Base-by-base conservation (phyloP, 78 protist species). In the Mantamonas sphyraenae region DNA sequence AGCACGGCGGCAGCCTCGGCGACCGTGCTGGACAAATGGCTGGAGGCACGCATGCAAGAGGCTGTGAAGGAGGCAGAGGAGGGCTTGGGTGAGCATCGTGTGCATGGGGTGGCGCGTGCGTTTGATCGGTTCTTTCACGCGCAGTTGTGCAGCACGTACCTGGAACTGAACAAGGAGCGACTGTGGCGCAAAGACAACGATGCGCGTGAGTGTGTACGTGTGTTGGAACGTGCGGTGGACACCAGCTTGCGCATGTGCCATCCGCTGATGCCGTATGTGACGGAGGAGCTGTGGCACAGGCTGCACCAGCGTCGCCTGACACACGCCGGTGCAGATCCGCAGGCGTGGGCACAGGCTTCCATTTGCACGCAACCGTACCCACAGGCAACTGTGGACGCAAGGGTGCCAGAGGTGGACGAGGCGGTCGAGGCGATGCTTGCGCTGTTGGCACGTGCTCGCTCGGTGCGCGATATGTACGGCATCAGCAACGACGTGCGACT, bases 201-300 rank as follows among this genome's bases (percentile, higher is more conserved):
- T 2, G 69, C 42, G 38, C 37, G 67, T n/a, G 26, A 67, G 26
- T n/a, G n/a, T n/a, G n/a, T n/a, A n/a, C n/a, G n/a, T n/a, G 80
- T 76, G 31, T 39, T 90, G 30, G 24, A 40, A 22, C 51, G 5
- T 7, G 31, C 60, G 22, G 28, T 90, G 22, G 87, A 84, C 51
- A 8, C 14, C 0, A 30, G 53, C 35, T 72, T 93, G 1, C 74
- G 91, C 33, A 37, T 91, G 58, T 39, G 81, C 26, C 98, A 94
- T 64, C 98, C 98, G 33, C 77, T 88, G 69, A 89, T 94, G 90
- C 98, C 98, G 63, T 94, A 71, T 51, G 33, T 90, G 17, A 84
- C 96, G 22, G 98, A 94, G 80, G 86, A 79, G 62, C 47, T 86
- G 39, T 83, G 83, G 80, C 75, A 76, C 70, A 79, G 73, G 22